These are phyloP conservation scores for Saccharum hybrid DNA, from an alignment of 202 grass and related monocot species.

Conservation along the genomic window DNA sequence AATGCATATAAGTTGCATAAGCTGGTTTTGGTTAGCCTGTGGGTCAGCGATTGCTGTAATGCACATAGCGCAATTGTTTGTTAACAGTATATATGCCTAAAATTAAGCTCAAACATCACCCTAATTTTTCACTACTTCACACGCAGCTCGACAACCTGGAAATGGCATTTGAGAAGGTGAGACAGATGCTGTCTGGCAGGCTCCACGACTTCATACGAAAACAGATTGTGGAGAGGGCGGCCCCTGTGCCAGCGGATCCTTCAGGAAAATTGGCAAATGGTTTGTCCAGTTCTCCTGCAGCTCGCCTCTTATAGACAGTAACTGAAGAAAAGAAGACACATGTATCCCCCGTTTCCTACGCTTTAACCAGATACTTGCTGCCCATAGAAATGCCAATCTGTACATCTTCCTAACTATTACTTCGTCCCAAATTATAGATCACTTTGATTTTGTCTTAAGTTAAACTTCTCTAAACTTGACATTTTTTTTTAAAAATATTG, in stretches of 20 bases:
- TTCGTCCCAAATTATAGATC: neutral
- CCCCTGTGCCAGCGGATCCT: neutral
- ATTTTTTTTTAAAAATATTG: neutral
- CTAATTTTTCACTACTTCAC: neutral
- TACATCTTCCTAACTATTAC: neutral
- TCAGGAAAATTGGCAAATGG: conserved; percentile 9
- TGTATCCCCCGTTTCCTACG: neutral
- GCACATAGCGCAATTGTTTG: neutral
- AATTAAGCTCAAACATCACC: neutral
- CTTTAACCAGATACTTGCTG: conserved; percentile 2
- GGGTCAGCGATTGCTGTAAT: neutral
- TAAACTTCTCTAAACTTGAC: neutral
- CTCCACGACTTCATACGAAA: conserved; percentile 68
- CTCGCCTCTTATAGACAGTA: neutral
- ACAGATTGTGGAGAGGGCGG: conserved; percentile 60
- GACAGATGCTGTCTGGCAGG: conserved; percentile 58
- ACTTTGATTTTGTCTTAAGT: neutral
- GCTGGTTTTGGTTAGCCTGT: neutral
- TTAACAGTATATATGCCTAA: neutral
- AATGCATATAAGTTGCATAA: neutral
- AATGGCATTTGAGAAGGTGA: conserved; percentile 67
- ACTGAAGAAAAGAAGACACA: neutral
- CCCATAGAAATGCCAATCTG: neutral
- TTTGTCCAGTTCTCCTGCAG: neutral
- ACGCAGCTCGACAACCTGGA: conserved; percentile 59